A percentile compares a stretch with the other conserved stretches of the same genome.
Conservation (phyloP, 2,329 filamentous ascomycete genomes). For the Pseudopithomyces chartarum region DNA sequence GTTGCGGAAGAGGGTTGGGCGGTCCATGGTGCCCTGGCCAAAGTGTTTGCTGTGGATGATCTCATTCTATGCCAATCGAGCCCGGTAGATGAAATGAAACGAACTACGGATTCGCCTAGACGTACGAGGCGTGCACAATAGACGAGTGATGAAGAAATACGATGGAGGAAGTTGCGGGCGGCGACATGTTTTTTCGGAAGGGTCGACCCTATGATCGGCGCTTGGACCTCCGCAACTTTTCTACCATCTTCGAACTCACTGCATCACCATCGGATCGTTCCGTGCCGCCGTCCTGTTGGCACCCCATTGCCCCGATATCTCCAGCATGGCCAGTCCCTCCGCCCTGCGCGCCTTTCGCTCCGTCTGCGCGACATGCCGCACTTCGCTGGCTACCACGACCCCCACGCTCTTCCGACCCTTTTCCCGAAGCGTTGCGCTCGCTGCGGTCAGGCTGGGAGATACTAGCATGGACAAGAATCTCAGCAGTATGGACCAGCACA, state of each 20-base stretch:
- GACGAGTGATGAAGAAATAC: slow-evolving; percentile 23
- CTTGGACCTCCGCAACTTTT: slow-evolving; percentile 34
- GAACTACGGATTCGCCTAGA: slow-evolving; percentile 2
- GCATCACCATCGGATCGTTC: too few relatives aligned
- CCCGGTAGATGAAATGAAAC: neutral
- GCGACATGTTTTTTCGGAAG: slow-evolving; percentile 26
- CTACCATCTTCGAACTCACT: slow-evolving; percentile 8
- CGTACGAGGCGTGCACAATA: slow-evolving; percentile 16
- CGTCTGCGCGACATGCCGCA: slow-evolving; percentile 46
- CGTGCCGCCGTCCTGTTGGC: slow-evolving; percentile 8
- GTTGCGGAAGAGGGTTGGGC: slow-evolving; percentile 42
- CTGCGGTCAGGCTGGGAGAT: slow-evolving; percentile 12
- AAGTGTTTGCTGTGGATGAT: slow-evolving; percentile 45
- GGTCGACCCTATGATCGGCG: slow-evolving; percentile 9
- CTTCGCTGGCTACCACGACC: slow-evolving; percentile 23
- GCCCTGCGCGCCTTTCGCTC: slow-evolving; percentile 35
- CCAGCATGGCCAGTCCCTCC: slow-evolving; percentile 32
- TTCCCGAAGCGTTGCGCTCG: slow-evolving; percentile 28
- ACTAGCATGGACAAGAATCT: slow-evolving; percentile 7
- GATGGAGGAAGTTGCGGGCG: slow-evolving; percentile 19
- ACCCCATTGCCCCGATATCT: slow-evolving; percentile 6
- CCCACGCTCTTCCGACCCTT: slow-evolving; percentile 37
- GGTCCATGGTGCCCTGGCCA: slow-evolving; percentile 49
- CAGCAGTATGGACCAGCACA: slow-evolving; percentile 10
- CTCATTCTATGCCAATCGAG: slow-evolving; percentile 48